Evolutionary conservation across 148 eudicot genomes (phyloP).

Genomic region (Salicornia ramosissima): DNA sequence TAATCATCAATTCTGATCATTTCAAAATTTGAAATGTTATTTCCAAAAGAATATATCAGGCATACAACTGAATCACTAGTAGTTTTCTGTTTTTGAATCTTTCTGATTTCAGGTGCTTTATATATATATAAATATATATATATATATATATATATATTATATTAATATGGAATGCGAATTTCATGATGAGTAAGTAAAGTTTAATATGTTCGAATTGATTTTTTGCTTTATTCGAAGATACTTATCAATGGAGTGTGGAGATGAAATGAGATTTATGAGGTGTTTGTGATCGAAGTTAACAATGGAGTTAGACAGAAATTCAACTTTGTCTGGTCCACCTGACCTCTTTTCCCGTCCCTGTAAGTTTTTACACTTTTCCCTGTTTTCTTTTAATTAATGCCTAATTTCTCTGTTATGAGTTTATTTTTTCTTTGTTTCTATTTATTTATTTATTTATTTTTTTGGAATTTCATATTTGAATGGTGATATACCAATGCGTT

Average conservation of each 20-base stretch:
- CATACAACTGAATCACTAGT: too few relatives aligned
- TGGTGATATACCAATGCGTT: neutral
- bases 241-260: neutral
- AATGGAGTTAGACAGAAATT: conserved; percentile 22
- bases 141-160: too few relatives aligned
- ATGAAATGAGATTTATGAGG: neutral
- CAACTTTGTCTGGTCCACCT: conserved; percentile 27
- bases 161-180: too few relatives aligned
- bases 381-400: neutral
- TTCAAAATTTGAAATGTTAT: neutral
- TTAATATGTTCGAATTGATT: too few relatives aligned
- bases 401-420: too few relatives aligned
- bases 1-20: neutral
- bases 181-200: too few relatives aligned
- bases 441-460: neutral
- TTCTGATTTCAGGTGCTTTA: too few relatives aligned
- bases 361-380: conserved; percentile 13
- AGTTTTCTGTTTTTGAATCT: too few relatives aligned
- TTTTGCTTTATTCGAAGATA: neutral
- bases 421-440: neutral
- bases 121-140: too few relatives aligned
- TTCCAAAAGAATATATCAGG: neutral
- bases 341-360: conserved; percentile 34
- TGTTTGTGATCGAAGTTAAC: neutral
- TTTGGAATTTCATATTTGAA: neutral